Percentiles rank a stretch among this genome's conserved stretches.
Conservation (phyloP, 768 basidiomycete species). For the Termitomyces titanicus region DNA sequence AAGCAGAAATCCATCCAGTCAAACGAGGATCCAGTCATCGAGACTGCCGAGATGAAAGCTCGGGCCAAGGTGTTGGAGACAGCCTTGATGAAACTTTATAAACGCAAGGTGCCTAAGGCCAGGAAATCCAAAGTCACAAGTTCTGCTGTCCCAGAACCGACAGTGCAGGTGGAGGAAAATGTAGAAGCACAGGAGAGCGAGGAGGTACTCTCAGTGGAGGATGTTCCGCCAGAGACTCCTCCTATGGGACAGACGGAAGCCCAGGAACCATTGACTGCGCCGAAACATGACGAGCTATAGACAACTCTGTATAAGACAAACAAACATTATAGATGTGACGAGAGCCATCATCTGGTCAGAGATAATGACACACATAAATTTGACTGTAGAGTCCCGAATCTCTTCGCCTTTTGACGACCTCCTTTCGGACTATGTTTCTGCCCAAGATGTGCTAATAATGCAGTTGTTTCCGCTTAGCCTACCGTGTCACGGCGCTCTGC, state of each 20-base stretch:
- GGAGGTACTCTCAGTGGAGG: constrained; percentile 7
- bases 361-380: no score
- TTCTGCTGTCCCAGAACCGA: constrained; percentile 19
- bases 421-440: no score
- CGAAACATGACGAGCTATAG: constrained; percentile 14
- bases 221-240: constrained; percentile 6
- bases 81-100: constrained; percentile 64
- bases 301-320: neutral
- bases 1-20: constrained; percentile 72
- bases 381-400: no score
- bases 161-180: constrained; percentile 13
- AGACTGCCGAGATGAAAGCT: constrained; percentile 82
- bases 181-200: neutral
- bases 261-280: constrained; percentile 11
- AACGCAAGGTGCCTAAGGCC: constrained; percentile 63
- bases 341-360: no score
- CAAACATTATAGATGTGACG: neutral
- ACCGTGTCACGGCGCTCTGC: no score
- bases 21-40: constrained; percentile 83
- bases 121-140: constrained; percentile 46
- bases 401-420: no score
- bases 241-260: constrained; percentile 10
- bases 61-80: constrained; percentile 78
- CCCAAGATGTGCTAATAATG: no score
- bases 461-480: no score